Evolutionary conservation across 106 monocot genomes (phyloP).

Genomic region (Dendrobium officinale): DNA sequence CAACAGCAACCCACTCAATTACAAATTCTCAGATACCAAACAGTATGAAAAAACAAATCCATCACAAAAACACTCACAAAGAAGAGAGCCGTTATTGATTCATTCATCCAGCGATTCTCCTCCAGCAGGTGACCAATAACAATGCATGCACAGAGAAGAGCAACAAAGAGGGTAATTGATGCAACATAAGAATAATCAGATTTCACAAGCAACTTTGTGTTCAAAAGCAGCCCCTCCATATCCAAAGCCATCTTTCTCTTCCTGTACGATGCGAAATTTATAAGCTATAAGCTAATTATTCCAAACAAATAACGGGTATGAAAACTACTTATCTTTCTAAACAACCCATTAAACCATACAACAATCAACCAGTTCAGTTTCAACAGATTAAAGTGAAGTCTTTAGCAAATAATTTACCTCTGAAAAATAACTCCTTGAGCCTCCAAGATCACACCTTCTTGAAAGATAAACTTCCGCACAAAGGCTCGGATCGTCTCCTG

Average conservation of each 20-base stretch:
- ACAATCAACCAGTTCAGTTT: background rate
- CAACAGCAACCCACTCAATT: background rate
- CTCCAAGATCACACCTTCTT: background rate
- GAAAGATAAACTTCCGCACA: background rate
- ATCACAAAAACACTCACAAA: constrained; percentile 20
- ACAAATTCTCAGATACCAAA: constrained; percentile 11
- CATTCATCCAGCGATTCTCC: constrained; percentile 43
- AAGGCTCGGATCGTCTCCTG: background rate
- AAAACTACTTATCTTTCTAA: background rate
- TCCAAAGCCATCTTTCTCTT: constrained; percentile 10
- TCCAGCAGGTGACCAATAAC: constrained; percentile 39
- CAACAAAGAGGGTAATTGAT: constrained; percentile 32
- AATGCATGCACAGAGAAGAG: constrained; percentile 32
- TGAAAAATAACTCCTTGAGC: background rate
- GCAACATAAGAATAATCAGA: constrained; percentile 22
- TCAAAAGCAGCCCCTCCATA: constrained; percentile 4
- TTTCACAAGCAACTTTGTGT: background rate
- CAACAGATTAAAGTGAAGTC: background rate
- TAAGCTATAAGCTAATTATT: background rate
- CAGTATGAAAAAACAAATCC: background rate
- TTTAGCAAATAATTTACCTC: background rate
- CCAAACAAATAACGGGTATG: background rate
- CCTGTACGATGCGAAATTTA: background rate
- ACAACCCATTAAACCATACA: background rate
- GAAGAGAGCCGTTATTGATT: constrained; percentile 30